Evolutionary conservation across 73 alveolate species (phyloP), one percentile per base, ranked within the genome.

Genomic region (Tetrahymena malaccensis): DNA sequence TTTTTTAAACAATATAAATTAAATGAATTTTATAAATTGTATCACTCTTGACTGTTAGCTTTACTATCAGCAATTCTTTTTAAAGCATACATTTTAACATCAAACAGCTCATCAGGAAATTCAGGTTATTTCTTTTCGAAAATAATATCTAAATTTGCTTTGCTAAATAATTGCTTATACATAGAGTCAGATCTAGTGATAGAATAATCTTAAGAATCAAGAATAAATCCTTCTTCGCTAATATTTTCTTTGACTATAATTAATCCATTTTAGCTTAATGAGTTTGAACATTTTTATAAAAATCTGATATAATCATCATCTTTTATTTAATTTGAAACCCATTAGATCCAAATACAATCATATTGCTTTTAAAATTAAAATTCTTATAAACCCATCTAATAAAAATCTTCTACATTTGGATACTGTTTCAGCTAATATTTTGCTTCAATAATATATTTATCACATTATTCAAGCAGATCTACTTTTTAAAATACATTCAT

Each of bases 281-380:
- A 89, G 17, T 95, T 95, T 43, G 97, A 94, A 31, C 97, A 43
- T 58, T 96, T 96, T 31, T 43, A 85, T 27, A 97, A 95, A 84
- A 97, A 97, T 34, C 56, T n/a, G 34, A 97, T 43, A n/a, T 95
- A 56, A 83, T 97, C 99, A 0, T 96, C 97, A 95, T 97, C 98
- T 58, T 97, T 96, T 35, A 97, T 94, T 44, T 97, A 93, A 56
- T 96, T 56, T n/a, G 96, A 94, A 25, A 96, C 97, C 99, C 99
- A 97, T 94, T 97, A 94, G 35, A 97, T 50, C 98, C 99, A 97
- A 56, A 97, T 96, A 27, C 94, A 93, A 94, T 97, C 98, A 95
- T 97, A 97, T 34, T 93, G 15, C 58, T 43, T 38, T 34, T 55
- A 25, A 21, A 33, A 40, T 31, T 94, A 40, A 50, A 94, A 94